Evolutionary conservation across 1,139 yeast genomes (phyloP).

Genomic region (Arxiozyma slooffiae): DNA sequence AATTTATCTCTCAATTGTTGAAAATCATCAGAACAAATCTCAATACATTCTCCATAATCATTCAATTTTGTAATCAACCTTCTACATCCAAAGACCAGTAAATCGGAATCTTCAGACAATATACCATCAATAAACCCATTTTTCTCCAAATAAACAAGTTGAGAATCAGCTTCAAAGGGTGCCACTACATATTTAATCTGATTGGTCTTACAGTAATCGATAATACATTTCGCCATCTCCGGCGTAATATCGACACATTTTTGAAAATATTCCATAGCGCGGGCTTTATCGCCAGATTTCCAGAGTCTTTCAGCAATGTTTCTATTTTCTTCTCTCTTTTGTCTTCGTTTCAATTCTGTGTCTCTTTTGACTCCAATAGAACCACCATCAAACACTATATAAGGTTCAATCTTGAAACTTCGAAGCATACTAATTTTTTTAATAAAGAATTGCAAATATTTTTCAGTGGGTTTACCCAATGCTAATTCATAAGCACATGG

Average conservation of each 20-base stretch:
- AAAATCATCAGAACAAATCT: slow-evolving; percentile 50
- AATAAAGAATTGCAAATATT: slow-evolving; percentile 50
- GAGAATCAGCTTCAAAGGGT: slow-evolving; percentile 98
- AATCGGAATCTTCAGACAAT: slow-evolving; percentile 88
- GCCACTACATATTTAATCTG: slow-evolving; percentile 75
- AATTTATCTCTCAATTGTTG: slow-evolving; percentile 33
- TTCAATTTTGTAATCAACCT: slow-evolving; percentile 70
- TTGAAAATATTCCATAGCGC: slow-evolving; percentile 61
- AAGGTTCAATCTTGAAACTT: slow-evolving; percentile 66
- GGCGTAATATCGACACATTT: slow-evolving; percentile 85
- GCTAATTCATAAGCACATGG: slow-evolving; percentile 82
- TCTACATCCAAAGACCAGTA: slow-evolving; percentile 78
- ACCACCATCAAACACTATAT: slow-evolving; percentile 91
- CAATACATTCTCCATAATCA: slow-evolving; percentile 67
- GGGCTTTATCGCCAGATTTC: slow-evolving; percentile 42
- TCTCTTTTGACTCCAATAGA: slow-evolving; percentile 66
- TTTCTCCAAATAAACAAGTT: slow-evolving; percentile 81
- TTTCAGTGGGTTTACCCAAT: slow-evolving; percentile 56
- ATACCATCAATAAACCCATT: slow-evolving; percentile 72
- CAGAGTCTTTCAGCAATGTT: slow-evolving; percentile 44
- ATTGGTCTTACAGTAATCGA: slow-evolving; percentile 55
- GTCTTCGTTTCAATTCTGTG: slow-evolving; percentile 59
- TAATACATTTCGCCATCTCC: slow-evolving; percentile 79
- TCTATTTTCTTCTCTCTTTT: slow-evolving; percentile 48
- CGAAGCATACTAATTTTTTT: slow-evolving; percentile 58